These are phyloP conservation scores for Taphrina populina DNA, from an alignment of 1,139 yeast species.

Conservation along the genomic window DNA sequence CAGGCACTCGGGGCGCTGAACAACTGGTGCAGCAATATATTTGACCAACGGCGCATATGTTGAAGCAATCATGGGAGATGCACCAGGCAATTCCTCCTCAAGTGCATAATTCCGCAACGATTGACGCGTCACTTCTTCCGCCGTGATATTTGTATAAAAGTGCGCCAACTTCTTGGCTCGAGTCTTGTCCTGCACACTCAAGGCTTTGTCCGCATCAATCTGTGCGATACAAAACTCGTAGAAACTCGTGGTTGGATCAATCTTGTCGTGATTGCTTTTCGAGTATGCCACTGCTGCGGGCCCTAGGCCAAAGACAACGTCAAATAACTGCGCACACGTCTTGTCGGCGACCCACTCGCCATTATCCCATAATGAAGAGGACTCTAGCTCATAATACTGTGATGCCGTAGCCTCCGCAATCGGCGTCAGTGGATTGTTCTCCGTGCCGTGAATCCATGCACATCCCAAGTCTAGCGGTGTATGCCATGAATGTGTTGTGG, in stretches of 20 bases:
- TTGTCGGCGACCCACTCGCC: neutral
- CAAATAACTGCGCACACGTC: neutral
- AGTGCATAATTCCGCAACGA: conserved; percentile 16
- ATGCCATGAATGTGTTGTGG: conserved; percentile 41
- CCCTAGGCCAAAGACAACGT: conserved; percentile 13
- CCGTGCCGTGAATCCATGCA: conserved; percentile 22
- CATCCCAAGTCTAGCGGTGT: conserved; percentile 21
- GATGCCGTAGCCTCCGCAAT: conserved; percentile 2
- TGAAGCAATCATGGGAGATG: conserved; percentile 18
- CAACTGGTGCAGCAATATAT: neutral
- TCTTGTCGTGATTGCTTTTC: neutral
- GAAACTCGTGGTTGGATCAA: conserved; percentile 1
- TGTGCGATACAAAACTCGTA: conserved; percentile 2
- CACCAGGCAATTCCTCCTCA: conserved; percentile 18
- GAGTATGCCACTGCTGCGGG: conserved; percentile 9
- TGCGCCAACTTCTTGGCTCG: conserved; percentile 17
- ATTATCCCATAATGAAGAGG: conserved; percentile 5
- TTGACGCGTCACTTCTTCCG: conserved; percentile 15
- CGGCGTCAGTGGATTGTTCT: conserved; percentile 12
- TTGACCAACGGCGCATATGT: conserved; percentile 10
- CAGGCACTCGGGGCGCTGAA: conserved; percentile 1
- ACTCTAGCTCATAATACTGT: conserved; percentile 6
- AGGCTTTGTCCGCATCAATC: neutral
- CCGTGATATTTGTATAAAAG: conserved; percentile 18
- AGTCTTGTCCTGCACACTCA: neutral